Evolutionary conservation across 768 basidiomycete genomes (phyloP).

Genomic region (Tylopilus subfusipes): DNA sequence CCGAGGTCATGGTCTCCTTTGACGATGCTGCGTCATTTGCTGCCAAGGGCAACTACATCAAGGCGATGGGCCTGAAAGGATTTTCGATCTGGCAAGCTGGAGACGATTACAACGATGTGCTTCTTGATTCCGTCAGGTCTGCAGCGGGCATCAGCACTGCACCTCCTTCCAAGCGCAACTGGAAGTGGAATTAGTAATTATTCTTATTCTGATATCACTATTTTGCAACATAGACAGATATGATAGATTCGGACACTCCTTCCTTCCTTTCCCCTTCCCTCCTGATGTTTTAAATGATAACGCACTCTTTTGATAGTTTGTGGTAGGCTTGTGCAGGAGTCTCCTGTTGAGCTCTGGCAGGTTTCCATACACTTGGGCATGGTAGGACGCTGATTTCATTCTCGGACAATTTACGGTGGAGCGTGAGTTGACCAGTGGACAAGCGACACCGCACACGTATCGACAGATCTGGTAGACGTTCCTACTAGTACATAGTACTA

Average conservation of each 20-base stretch:
- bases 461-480: too few relatives aligned
- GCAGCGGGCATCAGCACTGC: not conserved
- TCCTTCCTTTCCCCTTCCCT: not conserved
- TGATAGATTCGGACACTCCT: not conserved
- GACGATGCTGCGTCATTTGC: slow-evolving; percentile 58
- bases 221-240: not conserved
- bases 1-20: slow-evolving; percentile 48
- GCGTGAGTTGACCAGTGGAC: too few relatives aligned
- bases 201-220: not conserved
- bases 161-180: not conserved
- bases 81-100: slow-evolving; percentile 73
- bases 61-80: slow-evolving; percentile 48
- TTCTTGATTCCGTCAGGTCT: slow-evolving; percentile 34
- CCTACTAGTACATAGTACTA: too few relatives aligned
- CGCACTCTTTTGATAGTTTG: too few relatives aligned
- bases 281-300: not conserved
- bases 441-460: too few relatives aligned
- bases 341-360: too few relatives aligned
- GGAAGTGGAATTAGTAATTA: not conserved
- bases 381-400: too few relatives aligned
- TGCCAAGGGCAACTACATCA: slow-evolving; percentile 61
- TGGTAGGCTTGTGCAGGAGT: too few relatives aligned
- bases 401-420: too few relatives aligned
- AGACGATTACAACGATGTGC: slow-evolving; percentile 53
- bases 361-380: too few relatives aligned